Evolutionary conservation across 192 early-diverging fungal genomes (phyloP), one percentile per base, ranked within the genome.

Genomic region (Entomortierella lignicola): DNA sequence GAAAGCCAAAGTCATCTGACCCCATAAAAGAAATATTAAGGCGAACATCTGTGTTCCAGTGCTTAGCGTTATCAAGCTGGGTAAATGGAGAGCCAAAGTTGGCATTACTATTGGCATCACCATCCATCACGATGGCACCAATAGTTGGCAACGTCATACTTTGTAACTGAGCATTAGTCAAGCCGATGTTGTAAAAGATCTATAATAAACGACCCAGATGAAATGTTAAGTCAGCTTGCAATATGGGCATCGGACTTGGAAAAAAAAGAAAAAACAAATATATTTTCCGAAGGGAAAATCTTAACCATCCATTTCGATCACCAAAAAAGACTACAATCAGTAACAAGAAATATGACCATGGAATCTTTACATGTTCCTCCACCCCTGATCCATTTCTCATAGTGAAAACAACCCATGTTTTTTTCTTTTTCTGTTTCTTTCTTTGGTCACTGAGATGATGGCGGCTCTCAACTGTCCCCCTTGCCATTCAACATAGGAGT

Each of bases 61-160:
- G 41, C 21, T 70, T 65, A 34, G 67, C 67, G 5, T 70, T 25
- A 0, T 61, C 75, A 3, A 79, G 50, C 39, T 79, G 74, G 12
- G 25, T 79, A 48, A 79, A 79, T n/a, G 74, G 74, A 8, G 74
- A 39, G 0, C 74, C 74, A 57, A 79, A 79, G 42, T 79, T 67
- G 20, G 70, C 67, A 10, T 15, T 55, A 10, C 68, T 79, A 17
- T n/a, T n/a, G 30, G 75, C 75, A 25, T 79, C 31, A 25, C 75
- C 75, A 29, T 79, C 55, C 75, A 79, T 79, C 51, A 79, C 17
- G 8, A 79, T 57, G 26, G 75, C 75, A 0, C 75, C 75, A 13
- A 79, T 68, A 17, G 43, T 13, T 29, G 75, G 75, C 18, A 79
- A 37, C 51, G 62, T 17, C 25, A 79, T 37, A 27, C 34, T 60